Evolutionary conservation across 805 yeast genomes (phyloP).

Genomic region (Groenewaldozyma salmanticensis): DNA sequence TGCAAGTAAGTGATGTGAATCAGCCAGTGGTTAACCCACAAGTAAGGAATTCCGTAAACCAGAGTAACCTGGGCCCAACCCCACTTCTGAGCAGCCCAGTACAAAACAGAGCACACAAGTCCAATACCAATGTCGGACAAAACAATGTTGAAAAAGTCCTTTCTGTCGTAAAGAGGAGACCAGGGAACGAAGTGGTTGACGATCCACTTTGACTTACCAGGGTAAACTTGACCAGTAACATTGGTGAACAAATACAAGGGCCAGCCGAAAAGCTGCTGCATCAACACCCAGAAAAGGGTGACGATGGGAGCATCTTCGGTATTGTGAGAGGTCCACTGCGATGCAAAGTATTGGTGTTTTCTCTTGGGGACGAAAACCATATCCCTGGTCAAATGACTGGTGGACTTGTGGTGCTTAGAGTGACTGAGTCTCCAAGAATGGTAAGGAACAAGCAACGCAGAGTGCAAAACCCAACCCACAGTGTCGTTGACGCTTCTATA

Average conservation of each 20-base stretch:
- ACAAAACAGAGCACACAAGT: conserved; percentile 41
- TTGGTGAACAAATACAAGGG: conserved; percentile 52
- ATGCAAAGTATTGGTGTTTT: conserved; percentile 41
- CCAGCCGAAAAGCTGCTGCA: conserved; percentile 79
- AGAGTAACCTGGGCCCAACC: conserved; percentile 56
- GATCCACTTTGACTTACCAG: conserved; percentile 37
- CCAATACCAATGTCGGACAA: conserved; percentile 66
- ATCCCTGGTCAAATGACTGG: conserved; percentile 73
- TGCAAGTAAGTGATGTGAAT: conserved; percentile 79
- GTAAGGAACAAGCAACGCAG: conserved; percentile 71
- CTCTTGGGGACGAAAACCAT: conserved; percentile 78
- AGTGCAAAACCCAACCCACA: conserved; percentile 78
- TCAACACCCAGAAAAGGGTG: conserved; percentile 44
- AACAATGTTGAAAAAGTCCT: conserved; percentile 62
- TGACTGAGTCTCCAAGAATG: conserved; percentile 82
- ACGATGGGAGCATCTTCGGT: conserved; percentile 67
- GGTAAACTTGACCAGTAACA: conserved; percentile 66
- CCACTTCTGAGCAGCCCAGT: conserved; percentile 49
- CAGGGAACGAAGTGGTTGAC: conserved; percentile 63
- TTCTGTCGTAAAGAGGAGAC: conserved; percentile 64
- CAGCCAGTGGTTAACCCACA: conserved; percentile 83
- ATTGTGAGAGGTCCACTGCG: conserved; percentile 31
- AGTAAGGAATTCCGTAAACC: conserved; percentile 68
- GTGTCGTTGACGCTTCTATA: conserved; percentile 63
- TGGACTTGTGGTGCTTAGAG: conserved; percentile 83